Base-by-base conservation (phyloP, 495 filamentous ascomycete species). In the Hypoxylon subgilvum region DNA sequence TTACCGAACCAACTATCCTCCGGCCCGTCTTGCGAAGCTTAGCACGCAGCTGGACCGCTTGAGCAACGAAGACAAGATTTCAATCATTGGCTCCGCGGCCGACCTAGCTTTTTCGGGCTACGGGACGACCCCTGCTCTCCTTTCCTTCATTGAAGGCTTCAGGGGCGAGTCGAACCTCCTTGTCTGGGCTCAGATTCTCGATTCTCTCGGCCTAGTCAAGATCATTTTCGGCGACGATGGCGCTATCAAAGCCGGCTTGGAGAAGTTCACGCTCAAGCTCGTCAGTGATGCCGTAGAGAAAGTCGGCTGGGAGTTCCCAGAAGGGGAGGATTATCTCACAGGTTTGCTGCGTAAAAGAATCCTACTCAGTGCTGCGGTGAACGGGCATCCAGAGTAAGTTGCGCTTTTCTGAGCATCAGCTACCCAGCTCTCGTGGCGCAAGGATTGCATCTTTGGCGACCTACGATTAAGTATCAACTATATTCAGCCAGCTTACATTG, bases 1-100 rank as follows among this genome's bases (percentile, higher is more conserved):
- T 75, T 98, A 96, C 71, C 81, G 93, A 35, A 94, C 91, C 19
- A 96, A 95, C 71, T 95, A 96, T 63, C 88, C 94, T 7, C 85
- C 90, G 36, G 77, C 79, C 23, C 84, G 92, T 14, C 82, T 98
- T 27, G 83, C 79, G 13, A 86, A 90, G 69, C 86, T 98, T 30
- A 88, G 92, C 42, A 80, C 85, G 39, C 84, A 86, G 38, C 84
- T 87, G 31, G 78, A 86, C 51, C 81, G 85, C 28, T 77, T 98
- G 32, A 88, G 84, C 51, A 84, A 87, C 16, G 85, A 92, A 70
- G 94, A 98, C 74, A 94, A 92, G 74, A 93, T 97, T 65, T 91
- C 89, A 5, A 79, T 96, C 52, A 84, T 96, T 55, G 91, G 88
- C 42, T 94, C 96, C 72, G 91, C 94, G n/a, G 88, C 88, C 52